Base-by-base conservation (phyloP, 1,284 basidiomycete genomes). In the Ustanciosporium gigantosporum region DNA sequence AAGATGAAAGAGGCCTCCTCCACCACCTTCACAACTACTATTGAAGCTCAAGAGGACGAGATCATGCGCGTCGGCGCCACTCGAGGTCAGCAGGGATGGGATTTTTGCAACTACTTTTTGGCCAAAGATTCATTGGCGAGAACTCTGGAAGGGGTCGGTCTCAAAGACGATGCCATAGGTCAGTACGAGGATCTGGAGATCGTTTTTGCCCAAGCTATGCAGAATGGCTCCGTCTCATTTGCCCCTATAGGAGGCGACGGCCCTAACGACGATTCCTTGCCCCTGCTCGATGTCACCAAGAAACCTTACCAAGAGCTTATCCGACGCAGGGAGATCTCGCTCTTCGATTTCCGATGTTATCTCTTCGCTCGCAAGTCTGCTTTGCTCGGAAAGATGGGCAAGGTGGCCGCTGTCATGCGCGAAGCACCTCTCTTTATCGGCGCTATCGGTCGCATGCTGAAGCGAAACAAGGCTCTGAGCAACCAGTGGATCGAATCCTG, bases 321-420 rank as follows among this genome's bases (percentile, higher is more conserved):
- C 44, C 83, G 91, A n/a, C 84, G 87, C 13, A 93, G 92, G 77
- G 84, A 86, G 15, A 94, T 98, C 59, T 89, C 90, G 2, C 84
- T 97, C 6, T 96, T 97, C 74, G 95, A 98, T 79, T 88, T 96
- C 68, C 84, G 92, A 39, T 84, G 88, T 70, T 99, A 96, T 77
- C 82, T 98, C 16, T 88, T 97, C 55, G 87, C 91, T 5, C 83
- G 90, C 24, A 90, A 95, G 78, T 90, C 89, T 42, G 80, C 82
- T 41, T 80, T 97, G 25, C 81, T 96, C 2, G 88, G 86, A 37
- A 85, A 85, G 66, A 78, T 90, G 60, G 87, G 87, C 0, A 82
- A 83, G 24, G 79, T 89, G 2, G 82, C 82, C 8, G 87, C 90
- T 36, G 83, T 90, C 13, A 84, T 86, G 45, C 81, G 81, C 51